Conservation (phyloP, 2,329 filamentous ascomycete genomes). For the Niveomyces coronatus region DNA sequence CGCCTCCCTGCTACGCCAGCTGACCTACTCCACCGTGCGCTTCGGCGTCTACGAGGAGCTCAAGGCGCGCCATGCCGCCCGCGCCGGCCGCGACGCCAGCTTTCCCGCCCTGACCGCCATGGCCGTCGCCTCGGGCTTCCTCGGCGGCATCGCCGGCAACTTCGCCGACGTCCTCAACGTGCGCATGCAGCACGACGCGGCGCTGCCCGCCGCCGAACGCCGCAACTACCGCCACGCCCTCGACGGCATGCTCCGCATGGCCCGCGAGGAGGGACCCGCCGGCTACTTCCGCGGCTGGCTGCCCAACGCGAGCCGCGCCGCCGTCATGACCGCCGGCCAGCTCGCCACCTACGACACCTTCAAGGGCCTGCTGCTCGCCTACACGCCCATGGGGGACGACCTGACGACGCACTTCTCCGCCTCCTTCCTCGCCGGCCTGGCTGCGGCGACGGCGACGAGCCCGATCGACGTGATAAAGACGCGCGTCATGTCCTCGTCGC, state of each 20-base stretch:
- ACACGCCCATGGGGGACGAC: constrained; percentile 58
- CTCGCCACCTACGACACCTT: constrained; percentile 77
- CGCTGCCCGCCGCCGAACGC: constrained; percentile 60
- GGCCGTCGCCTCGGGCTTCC: constrained; percentile 71
- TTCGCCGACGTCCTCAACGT: constrained; percentile 95
- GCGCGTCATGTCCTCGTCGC: constrained; percentile 63
- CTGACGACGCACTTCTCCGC: constrained; percentile 71
- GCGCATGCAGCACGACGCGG: constrained; percentile 90
- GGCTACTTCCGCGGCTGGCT: constrained; percentile 77
- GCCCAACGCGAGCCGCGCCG: constrained; percentile 71
- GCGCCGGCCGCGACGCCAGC: constrained; percentile 42
- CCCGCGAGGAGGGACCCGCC: constrained; percentile 66
- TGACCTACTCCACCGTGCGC: constrained; percentile 91
- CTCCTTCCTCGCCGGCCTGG: constrained; percentile 67
- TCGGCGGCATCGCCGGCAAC: constrained; percentile 85
- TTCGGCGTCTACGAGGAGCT: constrained; percentile 96
- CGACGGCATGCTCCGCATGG: constrained; percentile 78
- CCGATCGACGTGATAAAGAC: constrained; percentile 89
- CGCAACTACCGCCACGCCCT: constrained; percentile 85
- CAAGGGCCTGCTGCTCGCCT: constrained; percentile 57
- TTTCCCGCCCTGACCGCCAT: constrained; percentile 73
- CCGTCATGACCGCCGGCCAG: constrained; percentile 81
- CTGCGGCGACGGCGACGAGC: constrained; percentile 75
- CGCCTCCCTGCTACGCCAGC: constrained; percentile 83
- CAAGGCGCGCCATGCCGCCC: constrained; percentile 54